Evolutionary conservation across 108 stramenopile genomes (phyloP).

Genomic region (Nitzschia sp.): DNA sequence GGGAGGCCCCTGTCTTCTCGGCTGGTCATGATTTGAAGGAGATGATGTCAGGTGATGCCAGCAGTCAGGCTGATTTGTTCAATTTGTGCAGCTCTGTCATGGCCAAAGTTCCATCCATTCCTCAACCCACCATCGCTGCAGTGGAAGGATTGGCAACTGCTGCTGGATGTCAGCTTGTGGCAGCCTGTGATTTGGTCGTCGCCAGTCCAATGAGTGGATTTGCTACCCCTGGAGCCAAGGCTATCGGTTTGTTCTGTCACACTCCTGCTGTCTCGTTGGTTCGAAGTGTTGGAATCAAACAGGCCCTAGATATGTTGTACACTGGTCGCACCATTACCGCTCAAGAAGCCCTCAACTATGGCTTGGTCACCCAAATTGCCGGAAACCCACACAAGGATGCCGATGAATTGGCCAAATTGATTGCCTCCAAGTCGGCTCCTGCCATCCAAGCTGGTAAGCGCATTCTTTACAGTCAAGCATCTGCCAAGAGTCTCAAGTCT

Average conservation of each 20-base stretch:
- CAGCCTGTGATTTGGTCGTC: slow-evolving; percentile 69
- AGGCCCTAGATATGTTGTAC: slow-evolving; percentile 77
- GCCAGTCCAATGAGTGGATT: slow-evolving; percentile 46
- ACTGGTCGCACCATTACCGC: slow-evolving; percentile 68
- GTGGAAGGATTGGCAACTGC: slow-evolving; percentile 77
- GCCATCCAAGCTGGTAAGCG: slow-evolving; percentile 59
- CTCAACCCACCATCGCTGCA: slow-evolving; percentile 61
- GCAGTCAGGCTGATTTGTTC: slow-evolving; percentile 40
- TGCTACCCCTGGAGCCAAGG: slow-evolving; percentile 68
- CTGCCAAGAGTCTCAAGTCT: slow-evolving; percentile 39
- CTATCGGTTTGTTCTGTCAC: slow-evolving; percentile 72
- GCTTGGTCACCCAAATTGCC: slow-evolving; percentile 50
- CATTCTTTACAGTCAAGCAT: slow-evolving; percentile 51
- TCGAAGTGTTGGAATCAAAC: slow-evolving; percentile 51
- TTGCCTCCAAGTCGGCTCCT: slow-evolving; percentile 50
- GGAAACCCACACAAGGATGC: slow-evolving; percentile 24
- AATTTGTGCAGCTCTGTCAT: slow-evolving; percentile 58
- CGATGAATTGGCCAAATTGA: slow-evolving; percentile 5
- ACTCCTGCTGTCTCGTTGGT: slow-evolving; percentile 72
- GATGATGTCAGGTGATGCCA: slow-evolving; percentile 18
- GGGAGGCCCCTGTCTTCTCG: slow-evolving; percentile 45
- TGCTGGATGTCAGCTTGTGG: slow-evolving; percentile 82
- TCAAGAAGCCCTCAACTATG: slow-evolving; percentile 49
- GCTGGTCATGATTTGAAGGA: slow-evolving; percentile 74
- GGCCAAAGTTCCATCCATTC: slow-evolving; percentile 43